phyloP scores from a whole-genome alignment of 2,329 filamentous ascomycete genomes.

The Aspergillus alliaceus region DNA sequence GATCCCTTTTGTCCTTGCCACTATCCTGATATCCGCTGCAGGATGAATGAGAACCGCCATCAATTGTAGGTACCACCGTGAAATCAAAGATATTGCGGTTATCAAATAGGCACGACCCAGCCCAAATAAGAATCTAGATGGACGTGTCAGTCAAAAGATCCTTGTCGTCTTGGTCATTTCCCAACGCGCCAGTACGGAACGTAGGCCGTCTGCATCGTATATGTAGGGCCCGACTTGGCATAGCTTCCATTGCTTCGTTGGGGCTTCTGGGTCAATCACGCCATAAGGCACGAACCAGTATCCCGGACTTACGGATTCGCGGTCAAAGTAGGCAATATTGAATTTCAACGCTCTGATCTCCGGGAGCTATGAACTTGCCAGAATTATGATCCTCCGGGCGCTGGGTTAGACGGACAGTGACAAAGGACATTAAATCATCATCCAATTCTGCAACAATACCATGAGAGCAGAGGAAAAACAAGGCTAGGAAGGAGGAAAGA shows the following conservation, averaged over 20 bases:
- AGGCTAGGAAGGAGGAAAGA: conserved; percentile 17
- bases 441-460: conserved; percentile 23
- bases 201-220: conserved; percentile 49
- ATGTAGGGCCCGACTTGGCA: conserved; percentile 51
- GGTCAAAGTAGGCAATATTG: conserved; percentile 28
- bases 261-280: conserved; percentile 21
- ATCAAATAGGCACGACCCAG: conserved; percentile 47
- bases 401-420: conserved; percentile 26
- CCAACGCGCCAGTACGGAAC: too few species aligned
- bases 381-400: neutral
- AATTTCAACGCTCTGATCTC: conserved; percentile 26
- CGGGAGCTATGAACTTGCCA: conserved; percentile 23
- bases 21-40: conserved; percentile 29
- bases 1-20: conserved; percentile 43
- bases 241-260: conserved; percentile 35
- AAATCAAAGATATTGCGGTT: conserved; percentile 51
- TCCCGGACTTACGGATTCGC: conserved; percentile 37
- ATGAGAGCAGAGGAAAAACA: conserved; percentile 24
- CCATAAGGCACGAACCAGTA: conserved; percentile 52
- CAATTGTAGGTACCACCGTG: conserved; percentile 45
- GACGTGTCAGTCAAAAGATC: conserved; percentile 9
- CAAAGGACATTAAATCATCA: conserved; percentile 37
- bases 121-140: conserved; percentile 44
- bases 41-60: conserved; percentile 49
- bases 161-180: too few species aligned